Percentiles rank a stretch among this genome's conserved stretches.
Conservation (phyloP, 2,329 filamentous ascomycete genomes). For the Hymenoscyphus salicellus region DNA sequence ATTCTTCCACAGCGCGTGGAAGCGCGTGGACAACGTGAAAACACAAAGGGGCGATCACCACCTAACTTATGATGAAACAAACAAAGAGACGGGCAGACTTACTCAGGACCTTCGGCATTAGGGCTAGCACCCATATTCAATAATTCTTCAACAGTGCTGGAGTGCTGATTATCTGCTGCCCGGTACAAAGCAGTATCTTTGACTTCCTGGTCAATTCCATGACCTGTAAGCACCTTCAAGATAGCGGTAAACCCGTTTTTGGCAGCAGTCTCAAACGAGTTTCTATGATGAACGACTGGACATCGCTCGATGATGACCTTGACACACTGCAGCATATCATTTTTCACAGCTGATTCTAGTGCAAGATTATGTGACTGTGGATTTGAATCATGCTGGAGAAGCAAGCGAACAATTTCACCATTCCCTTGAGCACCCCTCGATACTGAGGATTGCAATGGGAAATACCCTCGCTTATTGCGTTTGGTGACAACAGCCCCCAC, state of each 20-base stretch:
- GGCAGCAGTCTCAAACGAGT: conserved; percentile 3
- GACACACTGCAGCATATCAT: conserved; percentile 1
- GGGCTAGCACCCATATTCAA: conserved; percentile 6
- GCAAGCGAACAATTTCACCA: not conserved
- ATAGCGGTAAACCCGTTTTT: conserved; percentile 2
- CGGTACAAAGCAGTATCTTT: conserved; percentile 2
- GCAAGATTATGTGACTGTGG: conserved; percentile 5
- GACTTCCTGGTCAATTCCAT: not conserved
- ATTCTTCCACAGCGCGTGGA: no score
- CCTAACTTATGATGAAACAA: no score
- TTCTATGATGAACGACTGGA: not conserved
- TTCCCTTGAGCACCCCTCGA: conserved; percentile 1
- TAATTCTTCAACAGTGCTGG: not conserved
- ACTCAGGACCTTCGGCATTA: conserved; percentile 5
- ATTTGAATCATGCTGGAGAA: not conserved
- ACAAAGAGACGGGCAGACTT: not conserved
- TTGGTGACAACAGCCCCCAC: not conserved
- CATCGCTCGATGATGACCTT: conserved; percentile 4
- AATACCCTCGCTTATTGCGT: not conserved
- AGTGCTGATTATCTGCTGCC: conserved; percentile 1
- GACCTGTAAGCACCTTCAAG: not conserved
- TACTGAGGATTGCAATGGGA: not conserved
- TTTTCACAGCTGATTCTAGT: not conserved
- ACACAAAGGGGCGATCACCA: no score
- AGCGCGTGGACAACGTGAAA: no score